Percentiles rank a stretch among this genome's conserved stretches.
These are phyloP conservation scores for Penicillium waksmanii DNA, from an alignment of 495 filamentous ascomycete genomes.

Conservation along the genomic window DNA sequence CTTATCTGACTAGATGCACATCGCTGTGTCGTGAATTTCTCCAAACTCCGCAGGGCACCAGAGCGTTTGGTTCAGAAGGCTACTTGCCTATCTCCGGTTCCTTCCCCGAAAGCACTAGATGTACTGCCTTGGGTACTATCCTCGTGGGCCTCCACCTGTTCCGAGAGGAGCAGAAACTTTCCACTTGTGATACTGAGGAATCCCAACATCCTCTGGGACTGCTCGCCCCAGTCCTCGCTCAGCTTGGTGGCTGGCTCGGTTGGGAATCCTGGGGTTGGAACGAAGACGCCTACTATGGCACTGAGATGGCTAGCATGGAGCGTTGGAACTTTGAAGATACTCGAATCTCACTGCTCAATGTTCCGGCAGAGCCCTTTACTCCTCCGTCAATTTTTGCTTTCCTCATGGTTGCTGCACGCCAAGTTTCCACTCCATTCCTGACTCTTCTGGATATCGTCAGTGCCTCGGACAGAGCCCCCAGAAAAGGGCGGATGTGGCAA, in stretches of 20 bases:
- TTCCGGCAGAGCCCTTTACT: conserved; percentile 62
- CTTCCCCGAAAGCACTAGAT: conserved; percentile 56
- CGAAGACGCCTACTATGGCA: conserved; percentile 63
- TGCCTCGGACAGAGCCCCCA: conserved; percentile 39
- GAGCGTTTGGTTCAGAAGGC: conserved; percentile 55
- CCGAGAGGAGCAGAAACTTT: conserved; percentile 86
- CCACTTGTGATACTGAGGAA: conserved; percentile 61
- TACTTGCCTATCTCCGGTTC: conserved; percentile 64
- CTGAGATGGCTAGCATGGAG: conserved; percentile 66
- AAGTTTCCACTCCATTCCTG: conserved; percentile 52
- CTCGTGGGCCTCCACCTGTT: conserved; percentile 82
- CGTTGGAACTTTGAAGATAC: conserved; percentile 64
- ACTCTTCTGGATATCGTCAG: conserved; percentile 62
- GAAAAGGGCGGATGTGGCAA: conserved; percentile 44
- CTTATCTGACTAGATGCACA: conserved; percentile 48
- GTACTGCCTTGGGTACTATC: conserved; percentile 65
- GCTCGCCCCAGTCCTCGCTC: conserved; percentile 73
- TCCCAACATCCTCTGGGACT: conserved; percentile 54
- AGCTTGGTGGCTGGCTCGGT: conserved; percentile 81
- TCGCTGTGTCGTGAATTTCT: conserved; percentile 59
- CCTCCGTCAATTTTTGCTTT: conserved; percentile 73
- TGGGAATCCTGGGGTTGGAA: conserved; percentile 72
- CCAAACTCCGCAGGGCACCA: conserved; percentile 54
- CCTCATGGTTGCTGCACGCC: conserved; percentile 51
- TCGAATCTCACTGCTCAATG: conserved; percentile 47